Evolutionary conservation across 768 basidiomycete species (phyloP).

Genomic region (Pulveroboletus ravenelii): DNA sequence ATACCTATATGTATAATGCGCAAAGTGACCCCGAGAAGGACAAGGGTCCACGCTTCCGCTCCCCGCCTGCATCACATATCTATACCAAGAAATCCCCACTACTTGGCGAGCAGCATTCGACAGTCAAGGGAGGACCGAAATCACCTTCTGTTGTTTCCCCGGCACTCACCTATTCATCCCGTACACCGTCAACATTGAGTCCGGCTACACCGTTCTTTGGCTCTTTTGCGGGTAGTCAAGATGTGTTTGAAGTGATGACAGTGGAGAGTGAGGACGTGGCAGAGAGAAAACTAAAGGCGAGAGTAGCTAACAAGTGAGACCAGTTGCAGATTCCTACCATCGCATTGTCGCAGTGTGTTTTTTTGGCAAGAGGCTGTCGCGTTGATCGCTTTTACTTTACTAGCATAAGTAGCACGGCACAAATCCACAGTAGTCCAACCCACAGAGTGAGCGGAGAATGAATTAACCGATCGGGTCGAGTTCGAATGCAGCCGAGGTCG

Average conservation of each 20-base stretch:
- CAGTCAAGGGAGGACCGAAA: constrained; percentile 28
- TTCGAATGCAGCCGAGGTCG: neutral
- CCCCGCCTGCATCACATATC: constrained; percentile 10
- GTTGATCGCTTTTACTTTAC: neutral
- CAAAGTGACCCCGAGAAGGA: constrained; percentile 3
- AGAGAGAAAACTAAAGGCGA: constrained; percentile 25
- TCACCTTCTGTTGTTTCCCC: constrained; percentile 62
- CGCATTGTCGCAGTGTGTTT: neutral
- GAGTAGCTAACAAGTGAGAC: constrained; percentile 14
- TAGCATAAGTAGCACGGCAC: constrained; percentile 1
- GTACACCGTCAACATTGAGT: constrained; percentile 61
- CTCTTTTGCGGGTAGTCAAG: constrained; percentile 39
- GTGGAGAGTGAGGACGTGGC: constrained; percentile 19
- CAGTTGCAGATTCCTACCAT: neutral
- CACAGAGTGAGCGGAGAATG: constrained; percentile 24
- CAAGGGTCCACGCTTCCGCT: constrained; percentile 4
- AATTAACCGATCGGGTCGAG: constrained; percentile 7
- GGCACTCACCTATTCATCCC: constrained; percentile 62
- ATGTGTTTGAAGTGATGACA: constrained; percentile 27
- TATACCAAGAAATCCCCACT: constrained; percentile 12
- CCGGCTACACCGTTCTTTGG: constrained; percentile 71
- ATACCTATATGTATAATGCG: constrained; percentile 20
- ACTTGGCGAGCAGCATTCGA: constrained; percentile 12
- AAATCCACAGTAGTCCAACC: constrained; percentile 1
- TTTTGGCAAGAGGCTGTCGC: constrained; percentile 9